Evolutionary conservation across 2,329 filamentous ascomycete species (phyloP).

Genomic region (Ambrosiella cleistominuta): DNA sequence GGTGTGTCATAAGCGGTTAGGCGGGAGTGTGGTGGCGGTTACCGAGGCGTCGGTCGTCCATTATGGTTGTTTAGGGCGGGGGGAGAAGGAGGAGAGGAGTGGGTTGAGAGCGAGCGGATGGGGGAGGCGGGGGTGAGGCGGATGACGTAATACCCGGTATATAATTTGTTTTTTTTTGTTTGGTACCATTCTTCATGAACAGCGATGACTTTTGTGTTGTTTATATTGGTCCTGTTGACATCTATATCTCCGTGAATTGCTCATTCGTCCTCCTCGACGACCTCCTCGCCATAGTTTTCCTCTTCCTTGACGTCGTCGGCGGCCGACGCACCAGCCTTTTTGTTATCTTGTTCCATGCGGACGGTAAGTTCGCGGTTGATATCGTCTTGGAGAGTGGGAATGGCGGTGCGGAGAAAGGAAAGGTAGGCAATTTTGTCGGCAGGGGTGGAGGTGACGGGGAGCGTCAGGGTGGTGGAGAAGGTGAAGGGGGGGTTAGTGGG

Average conservation of each 20-base stretch:
- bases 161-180: not conserved
- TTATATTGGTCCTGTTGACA: not conserved
- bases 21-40: slow-evolving; percentile 84
- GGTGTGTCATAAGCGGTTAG: slow-evolving; percentile 84
- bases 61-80: slow-evolving; percentile 49
- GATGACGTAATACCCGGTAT: not conserved
- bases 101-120: slow-evolving; percentile 11
- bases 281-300: slow-evolving; percentile 74
- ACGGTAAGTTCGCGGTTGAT: slow-evolving; percentile 55
- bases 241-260: not conserved
- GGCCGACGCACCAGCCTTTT: slow-evolving; percentile 18
- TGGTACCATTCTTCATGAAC: not conserved
- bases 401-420: slow-evolving; percentile 36
- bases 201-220: slow-evolving; percentile 1
- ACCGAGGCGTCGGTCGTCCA: slow-evolving; percentile 71
- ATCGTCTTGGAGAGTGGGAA: slow-evolving; percentile 40
- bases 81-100: slow-evolving; percentile 11
- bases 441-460: slow-evolving; percentile 22
- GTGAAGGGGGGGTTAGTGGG: slow-evolving; percentile 31
- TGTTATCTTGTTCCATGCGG: slow-evolving; percentile 58
- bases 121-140: slow-evolving; percentile 1
- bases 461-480: slow-evolving; percentile 21
- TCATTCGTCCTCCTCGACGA: slow-evolving; percentile 39
- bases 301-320: slow-evolving; percentile 48
- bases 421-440: slow-evolving; percentile 43